Evolutionary conservation across 2,329 filamentous ascomycete species (phyloP).

Genomic region (Thelonectria discophora): DNA sequence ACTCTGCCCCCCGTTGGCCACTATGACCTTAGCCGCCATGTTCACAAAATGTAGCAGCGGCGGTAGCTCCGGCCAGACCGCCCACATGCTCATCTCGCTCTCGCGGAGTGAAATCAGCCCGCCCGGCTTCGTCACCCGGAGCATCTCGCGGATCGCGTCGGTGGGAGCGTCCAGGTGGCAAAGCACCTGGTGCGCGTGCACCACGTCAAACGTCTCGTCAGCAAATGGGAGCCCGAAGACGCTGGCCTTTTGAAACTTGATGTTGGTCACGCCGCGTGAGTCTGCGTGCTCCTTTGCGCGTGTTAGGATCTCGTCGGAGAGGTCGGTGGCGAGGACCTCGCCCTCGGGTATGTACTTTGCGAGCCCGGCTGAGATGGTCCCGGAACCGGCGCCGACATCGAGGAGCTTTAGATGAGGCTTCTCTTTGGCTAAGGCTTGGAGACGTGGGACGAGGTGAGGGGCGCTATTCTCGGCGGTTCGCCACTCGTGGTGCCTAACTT

Average conservation of each 20-base stretch:
- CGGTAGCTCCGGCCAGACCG: conserved; percentile 41
- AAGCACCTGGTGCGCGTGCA: conserved; percentile 55
- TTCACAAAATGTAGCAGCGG: conserved; percentile 39
- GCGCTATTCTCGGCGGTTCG: conserved; percentile 56
- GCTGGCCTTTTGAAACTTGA: conserved; percentile 41
- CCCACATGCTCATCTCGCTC: conserved; percentile 44
- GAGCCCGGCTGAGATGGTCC: conserved; percentile 57
- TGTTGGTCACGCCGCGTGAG: conserved; percentile 37
- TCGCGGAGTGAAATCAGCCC: conserved; percentile 52
- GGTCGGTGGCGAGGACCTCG: conserved; percentile 45
- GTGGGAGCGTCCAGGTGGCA: conserved; percentile 50
- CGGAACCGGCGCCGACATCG: conserved; percentile 60
- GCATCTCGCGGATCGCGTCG: conserved; percentile 51
- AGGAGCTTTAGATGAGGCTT: conserved; percentile 52
- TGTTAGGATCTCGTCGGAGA: conserved; percentile 45
- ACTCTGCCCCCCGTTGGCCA: conserved; percentile 39
- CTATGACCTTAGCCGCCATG: conserved; percentile 29
- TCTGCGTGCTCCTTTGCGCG: conserved; percentile 39
- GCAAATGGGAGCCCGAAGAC: conserved; percentile 49
- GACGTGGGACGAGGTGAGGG: conserved; percentile 52
- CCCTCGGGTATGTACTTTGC: conserved; percentile 52
- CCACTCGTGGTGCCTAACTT: conserved; percentile 46
- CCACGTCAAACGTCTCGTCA: conserved; percentile 53
- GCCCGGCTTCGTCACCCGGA: conserved; percentile 53
- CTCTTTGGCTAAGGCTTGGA: conserved; percentile 37